Evolutionary conservation across 1,284 basidiomycete species (phyloP), one percentile per base, ranked within the genome.

Genomic region (Peniophora sp.): DNA sequence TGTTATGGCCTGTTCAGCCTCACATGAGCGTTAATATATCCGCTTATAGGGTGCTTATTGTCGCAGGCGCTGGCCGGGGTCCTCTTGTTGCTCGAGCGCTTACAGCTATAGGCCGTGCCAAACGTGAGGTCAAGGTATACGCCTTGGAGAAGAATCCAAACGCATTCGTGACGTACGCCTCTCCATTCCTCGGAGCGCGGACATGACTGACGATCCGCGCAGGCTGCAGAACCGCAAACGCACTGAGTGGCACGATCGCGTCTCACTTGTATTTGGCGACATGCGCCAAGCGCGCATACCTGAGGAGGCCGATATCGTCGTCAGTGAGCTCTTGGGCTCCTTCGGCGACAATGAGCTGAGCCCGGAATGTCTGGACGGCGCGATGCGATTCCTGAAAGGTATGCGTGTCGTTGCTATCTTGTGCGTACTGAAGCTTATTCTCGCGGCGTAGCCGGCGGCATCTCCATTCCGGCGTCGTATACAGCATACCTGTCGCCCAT

Each of bases 261-360:
- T 99, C 48, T 70, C 83, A 51, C 75, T 99, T 24, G 64, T 96
- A 22, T 91, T 87, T 63, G 95, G 96, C 3, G 97, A 99, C 67
- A 99, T 99, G 97, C 79, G 97, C 20, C 73, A 73, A 5, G 70
- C 95, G 20, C 74, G 84, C 2, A 70, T 96, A 0, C 87, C 90
- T 0, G 92, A 97, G 56, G 76, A 81, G 55, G 93, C 86, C 15
- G 97, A 99, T 65, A 92, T 99, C 54, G 76, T 99, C 49, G 87
- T 99, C 58, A 96, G 91, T 68, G 97, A 99, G 68, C 78, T 99
- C 17, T 69, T 99, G 54, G 97, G 97, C 3, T 95, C 91, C 8
- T 99, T 99, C 68, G 97, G 96, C 3, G 97, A 99, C 69, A 99
- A 99, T 58, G 97, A 99, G 67, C 81, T 99, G 42, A 95, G 92